These are phyloP conservation scores for Coemansia sp. DNA, from an alignment of 192 early-diverging fungal genomes.

Conservation along the genomic window DNA sequence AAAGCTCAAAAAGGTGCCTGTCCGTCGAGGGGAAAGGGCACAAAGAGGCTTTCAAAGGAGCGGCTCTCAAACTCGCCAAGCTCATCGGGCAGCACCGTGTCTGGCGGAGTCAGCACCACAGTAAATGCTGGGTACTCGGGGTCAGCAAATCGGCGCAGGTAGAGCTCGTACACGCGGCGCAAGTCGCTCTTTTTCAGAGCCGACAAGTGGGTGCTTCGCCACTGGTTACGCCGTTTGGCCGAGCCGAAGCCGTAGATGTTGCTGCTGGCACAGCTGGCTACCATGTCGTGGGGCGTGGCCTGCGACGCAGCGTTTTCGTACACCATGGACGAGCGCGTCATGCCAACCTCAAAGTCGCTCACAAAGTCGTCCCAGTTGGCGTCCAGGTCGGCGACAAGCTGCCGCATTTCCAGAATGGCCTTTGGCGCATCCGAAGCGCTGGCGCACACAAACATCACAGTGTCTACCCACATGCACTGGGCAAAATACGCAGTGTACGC, in stretches of 20 bases:
- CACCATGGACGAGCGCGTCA: slow-evolving; percentile 26
- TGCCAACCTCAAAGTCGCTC: slow-evolving; percentile 37
- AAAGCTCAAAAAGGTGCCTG: neutral
- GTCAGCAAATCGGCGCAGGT: slow-evolving; percentile 22
- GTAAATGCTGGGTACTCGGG: slow-evolving; percentile 12
- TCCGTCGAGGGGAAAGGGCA: neutral
- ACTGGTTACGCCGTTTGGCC: slow-evolving; percentile 2
- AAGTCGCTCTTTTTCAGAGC: slow-evolving; percentile 26
- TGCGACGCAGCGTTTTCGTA: slow-evolving; percentile 3
- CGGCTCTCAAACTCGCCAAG: slow-evolving; percentile 22
- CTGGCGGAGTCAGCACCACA: slow-evolving; percentile 25
- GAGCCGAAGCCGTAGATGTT: slow-evolving; percentile 31
- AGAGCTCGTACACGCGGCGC: slow-evolving; percentile 26
- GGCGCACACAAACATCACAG: slow-evolving; percentile 33
- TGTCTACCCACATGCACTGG: slow-evolving; percentile 56
- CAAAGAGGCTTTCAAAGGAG: slow-evolving; percentile 3
- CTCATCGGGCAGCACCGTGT: slow-evolving; percentile 18
- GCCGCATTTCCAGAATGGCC: slow-evolving; percentile 20
- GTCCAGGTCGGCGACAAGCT: slow-evolving; percentile 9
- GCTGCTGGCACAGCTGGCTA: slow-evolving; percentile 3
- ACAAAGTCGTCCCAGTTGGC: slow-evolving; percentile 34
- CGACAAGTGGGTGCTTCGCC: slow-evolving; percentile 22
- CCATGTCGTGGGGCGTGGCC: slow-evolving; percentile 14
- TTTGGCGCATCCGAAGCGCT: slow-evolving; percentile 30
- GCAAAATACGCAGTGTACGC: slow-evolving; percentile 67